Conservation (phyloP, 257 asterid genomes). For the Capsicum rhomboideum region DNA sequence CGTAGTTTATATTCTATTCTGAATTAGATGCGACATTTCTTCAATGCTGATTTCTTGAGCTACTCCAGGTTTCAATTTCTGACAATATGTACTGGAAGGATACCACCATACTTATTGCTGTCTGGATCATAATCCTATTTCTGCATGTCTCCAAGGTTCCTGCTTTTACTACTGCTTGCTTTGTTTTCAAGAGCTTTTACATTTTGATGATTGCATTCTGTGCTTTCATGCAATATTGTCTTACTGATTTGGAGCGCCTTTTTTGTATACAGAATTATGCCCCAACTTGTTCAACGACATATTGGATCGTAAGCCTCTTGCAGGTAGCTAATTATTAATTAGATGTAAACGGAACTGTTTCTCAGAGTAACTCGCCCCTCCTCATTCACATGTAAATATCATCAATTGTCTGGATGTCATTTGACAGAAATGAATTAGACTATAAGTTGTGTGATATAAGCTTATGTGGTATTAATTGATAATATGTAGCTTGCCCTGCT, state of each 20-base stretch:
- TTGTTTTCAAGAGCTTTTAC: neutral
- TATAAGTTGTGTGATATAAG: neutral
- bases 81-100: conserved; percentile 46
- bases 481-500: neutral
- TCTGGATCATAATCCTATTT: conserved; percentile 39
- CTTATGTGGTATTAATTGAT: neutral
- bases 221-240: neutral
- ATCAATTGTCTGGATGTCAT: neutral
- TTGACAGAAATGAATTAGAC: neutral
- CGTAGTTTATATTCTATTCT: neutral
- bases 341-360: neutral
- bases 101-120: conserved; percentile 30
- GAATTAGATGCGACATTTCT: neutral
- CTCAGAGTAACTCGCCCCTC: neutral
- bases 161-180: neutral
- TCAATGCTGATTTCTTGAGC: neutral
- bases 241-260: neutral
- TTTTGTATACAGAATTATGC: conserved; percentile 28
- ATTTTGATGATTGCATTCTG: neutral
- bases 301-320: conserved; percentile 37
- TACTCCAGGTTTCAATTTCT: conserved; percentile 26
- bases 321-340: conserved; percentile 30
- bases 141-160: conserved; percentile 46
- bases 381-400: neutral
- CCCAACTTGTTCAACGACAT: conserved; percentile 33